Conservation (phyloP, 768 basidiomycete genomes). For the Psilocybe tampanensis region DNA sequence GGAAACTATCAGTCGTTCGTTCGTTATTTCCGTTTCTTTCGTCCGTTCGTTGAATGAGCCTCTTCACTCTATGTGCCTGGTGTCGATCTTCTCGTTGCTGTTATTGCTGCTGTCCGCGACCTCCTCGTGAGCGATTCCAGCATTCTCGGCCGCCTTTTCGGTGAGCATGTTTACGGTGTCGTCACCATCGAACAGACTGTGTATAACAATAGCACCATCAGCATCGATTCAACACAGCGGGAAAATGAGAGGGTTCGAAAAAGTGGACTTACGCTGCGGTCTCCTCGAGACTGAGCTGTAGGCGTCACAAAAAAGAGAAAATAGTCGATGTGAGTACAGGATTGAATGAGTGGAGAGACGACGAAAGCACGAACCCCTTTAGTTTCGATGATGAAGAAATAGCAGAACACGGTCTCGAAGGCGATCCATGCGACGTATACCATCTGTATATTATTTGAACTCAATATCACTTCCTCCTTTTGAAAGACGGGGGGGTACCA, state of each 20-base stretch:
- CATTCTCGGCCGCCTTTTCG: slow-evolving; percentile 26
- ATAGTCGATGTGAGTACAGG: not conserved
- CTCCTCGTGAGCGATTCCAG: slow-evolving; percentile 15
- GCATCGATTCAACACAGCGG: not conserved
- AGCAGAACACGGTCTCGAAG: slow-evolving; percentile 54
- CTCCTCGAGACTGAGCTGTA: slow-evolving; percentile 59
- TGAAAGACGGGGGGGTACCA: not conserved
- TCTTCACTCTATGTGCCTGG: slow-evolving; percentile 3
- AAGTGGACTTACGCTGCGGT: slow-evolving; percentile 46
- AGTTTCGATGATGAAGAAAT: slow-evolving; percentile 58
- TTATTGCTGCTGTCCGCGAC: slow-evolving; percentile 11
- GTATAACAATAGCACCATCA: too few relatives aligned
- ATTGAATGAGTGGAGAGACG: not conserved
- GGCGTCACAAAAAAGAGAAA: not conserved
- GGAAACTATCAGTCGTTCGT: not conserved
- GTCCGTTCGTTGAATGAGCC: too few relatives aligned
- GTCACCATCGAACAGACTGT: slow-evolving; percentile 58
- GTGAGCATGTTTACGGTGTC: slow-evolving; percentile 41
- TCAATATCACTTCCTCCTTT: too few relatives aligned
- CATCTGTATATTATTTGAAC: slow-evolving; percentile 21
- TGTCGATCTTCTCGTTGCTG: slow-evolving; percentile 22
- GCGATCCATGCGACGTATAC: slow-evolving; percentile 60
- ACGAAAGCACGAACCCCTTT: slow-evolving; percentile 31
- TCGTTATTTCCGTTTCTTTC: too few relatives aligned
- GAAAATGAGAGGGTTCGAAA: too few relatives aligned